Conservation (phyloP, 164 flowering plant species). For the Tetrastigma voinierianum region DNA sequence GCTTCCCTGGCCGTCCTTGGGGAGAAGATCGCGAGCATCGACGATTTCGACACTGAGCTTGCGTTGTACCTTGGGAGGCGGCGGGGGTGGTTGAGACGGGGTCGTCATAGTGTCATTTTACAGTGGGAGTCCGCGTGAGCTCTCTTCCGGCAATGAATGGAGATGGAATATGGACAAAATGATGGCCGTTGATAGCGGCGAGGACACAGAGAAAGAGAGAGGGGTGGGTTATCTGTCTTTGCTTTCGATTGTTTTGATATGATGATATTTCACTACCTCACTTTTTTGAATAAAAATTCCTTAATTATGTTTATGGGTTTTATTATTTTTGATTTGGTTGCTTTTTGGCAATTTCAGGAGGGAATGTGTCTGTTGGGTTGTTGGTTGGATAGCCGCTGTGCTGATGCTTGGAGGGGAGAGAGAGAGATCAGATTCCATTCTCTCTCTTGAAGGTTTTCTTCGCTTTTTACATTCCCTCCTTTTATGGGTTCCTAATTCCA, state of each 20-base stretch:
- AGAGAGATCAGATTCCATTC: slow-evolving; percentile 43
- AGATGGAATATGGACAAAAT: background rate
- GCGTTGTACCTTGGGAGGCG: slow-evolving; percentile 28
- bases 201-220: background rate
- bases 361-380: slow-evolving; percentile 14
- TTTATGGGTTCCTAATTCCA: slow-evolving; percentile 14
- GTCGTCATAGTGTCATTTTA: slow-evolving; percentile 29
- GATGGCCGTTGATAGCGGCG: slow-evolving; percentile 27
- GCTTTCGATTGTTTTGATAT: slow-evolving; percentile 1
- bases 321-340: background rate
- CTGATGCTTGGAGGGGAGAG: slow-evolving; percentile 11
- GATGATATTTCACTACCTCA: background rate
- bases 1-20: slow-evolving; percentile 96
- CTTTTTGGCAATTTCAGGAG: background rate
- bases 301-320: background rate
- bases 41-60: slow-evolving; percentile 72
- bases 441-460: slow-evolving; percentile 36
- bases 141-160: background rate
- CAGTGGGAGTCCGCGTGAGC: background rate
- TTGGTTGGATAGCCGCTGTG: background rate
- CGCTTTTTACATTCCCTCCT: slow-evolving; percentile 20
- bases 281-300: slow-evolving; percentile 6
- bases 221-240: background rate
- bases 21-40: slow-evolving; percentile 79
- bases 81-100: slow-evolving; percentile 23